Evolutionary conservation across 2,329 filamentous ascomycete species (phyloP), one percentile per base, ranked within the genome.

Genomic region (Drechslerella dactyloides): DNA sequence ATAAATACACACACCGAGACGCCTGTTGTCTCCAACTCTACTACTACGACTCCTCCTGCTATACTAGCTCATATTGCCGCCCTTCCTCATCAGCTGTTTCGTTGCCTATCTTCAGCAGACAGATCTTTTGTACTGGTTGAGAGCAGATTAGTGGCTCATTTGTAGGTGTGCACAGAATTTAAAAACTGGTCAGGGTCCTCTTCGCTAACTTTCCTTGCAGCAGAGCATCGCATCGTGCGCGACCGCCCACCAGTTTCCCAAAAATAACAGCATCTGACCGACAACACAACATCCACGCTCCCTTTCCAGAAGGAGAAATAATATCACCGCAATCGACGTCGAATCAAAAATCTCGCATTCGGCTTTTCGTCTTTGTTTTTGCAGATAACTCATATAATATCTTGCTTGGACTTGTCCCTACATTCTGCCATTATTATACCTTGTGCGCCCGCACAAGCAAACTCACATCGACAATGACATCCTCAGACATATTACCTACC

Each of bases 401-500:
- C 27, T 8, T 33, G 8, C 8, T 8, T 3, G 27, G 27, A 33
- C 27, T 33, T 33, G 3, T 33, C 3, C 8, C 3, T 33, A 33
- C 8, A 33, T 42, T 42, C 13, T 17, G 5, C 17, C 46, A 27
- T 51, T 7, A 51, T 13, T 21, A 51, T 7, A n/a, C 4, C 19
- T 21, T 19, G 10, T 17, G 11, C 11, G 23, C 3, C n/a, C 19
- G 19, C 23, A 21, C 10, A 17, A 51, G 46, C 11, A 51, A 6
- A 51, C 11, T 10, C 11, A 17, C 3, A 21, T 15, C 11, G 11
- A 42, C 40, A 42, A 69, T 70, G 66, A 30, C 53, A 19, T 59
- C 58, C 27, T 53, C 37, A 1, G 65, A 57, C 30, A 30, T 69
- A 23, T 57, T 58, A 11, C 51, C 66, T n/a, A 53, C 66, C 30